Base-by-base conservation (phyloP, 208 protist species). In the Kentomonas sorsogonicus region DNA sequence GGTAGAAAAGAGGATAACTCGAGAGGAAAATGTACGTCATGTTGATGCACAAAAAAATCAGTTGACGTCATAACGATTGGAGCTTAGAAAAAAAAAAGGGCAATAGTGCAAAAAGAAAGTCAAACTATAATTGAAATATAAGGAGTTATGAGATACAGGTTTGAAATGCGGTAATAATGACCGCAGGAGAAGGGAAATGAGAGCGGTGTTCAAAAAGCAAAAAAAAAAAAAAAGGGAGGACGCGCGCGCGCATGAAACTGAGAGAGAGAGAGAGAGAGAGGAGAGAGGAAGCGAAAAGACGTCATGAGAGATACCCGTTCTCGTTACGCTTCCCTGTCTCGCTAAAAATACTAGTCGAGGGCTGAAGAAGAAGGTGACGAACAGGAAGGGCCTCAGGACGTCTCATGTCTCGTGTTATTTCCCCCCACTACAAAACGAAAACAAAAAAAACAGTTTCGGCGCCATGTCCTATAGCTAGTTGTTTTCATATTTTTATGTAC, bases 1-100 rank as follows among this genome's bases (percentile, higher is more conserved):
- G 33, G 33, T 11, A 36, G 33, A 5, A 5, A 36, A 40, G 48
- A 50, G 40, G 4, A 18, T 34, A 34, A 5, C 33, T 23, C 23
- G 13, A 25, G 11, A 54, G 43, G 10, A 56, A 53, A 33, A 55
- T n/a, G 44, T 23, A 43, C 41, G 16, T 58, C 26, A 65, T 25
- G 53, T 34, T 58, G 41, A 57, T 39, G 46, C 15, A 65, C 1
- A 41, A 41, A 65, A 58, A 58, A 39, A 50, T 15, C 23, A 25
- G 29, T 16, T 23, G 7, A 41, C n/a, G n/a, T n/a, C n/a, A n/a
- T n/a, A n/a, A n/a, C n/a, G n/a, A n/a, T n/a, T n/a, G n/a, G n/a
- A n/a, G n/a, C n/a, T n/a, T n/a, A n/a, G n/a, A n/a, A n/a, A n/a
- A n/a, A n/a, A n/a, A n/a, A n/a, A n/a, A n/a, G n/a, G n/a, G n/a